phyloP scores from a whole-genome alignment of 192 early-diverging fungal species.

The Coemansia sp. region DNA sequence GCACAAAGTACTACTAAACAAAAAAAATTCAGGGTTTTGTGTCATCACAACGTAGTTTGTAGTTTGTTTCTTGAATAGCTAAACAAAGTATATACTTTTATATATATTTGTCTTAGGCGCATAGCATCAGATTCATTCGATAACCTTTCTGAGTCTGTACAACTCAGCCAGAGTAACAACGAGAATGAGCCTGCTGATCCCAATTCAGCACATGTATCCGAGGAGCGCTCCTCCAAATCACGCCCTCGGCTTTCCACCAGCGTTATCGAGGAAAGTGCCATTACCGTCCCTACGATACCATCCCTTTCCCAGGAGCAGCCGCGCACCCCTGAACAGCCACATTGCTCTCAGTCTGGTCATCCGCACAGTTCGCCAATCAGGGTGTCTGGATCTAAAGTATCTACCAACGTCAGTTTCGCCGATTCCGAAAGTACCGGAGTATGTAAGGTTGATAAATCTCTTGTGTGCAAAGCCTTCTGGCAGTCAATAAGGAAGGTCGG shows the following conservation, averaged over 20 bases:
- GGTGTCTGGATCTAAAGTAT: conserved; percentile 29
- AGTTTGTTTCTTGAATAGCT: too few relatives aligned
- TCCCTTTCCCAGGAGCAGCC: not conserved
- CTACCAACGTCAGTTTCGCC: conserved; percentile 16
- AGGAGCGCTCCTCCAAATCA: not conserved
- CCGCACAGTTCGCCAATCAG: conserved; percentile 35
- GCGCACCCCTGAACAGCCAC: conserved; percentile 24
- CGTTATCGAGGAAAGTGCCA: not conserved
- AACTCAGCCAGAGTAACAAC: not conserved
- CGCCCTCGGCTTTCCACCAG: not conserved
- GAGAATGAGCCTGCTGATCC: not conserved
- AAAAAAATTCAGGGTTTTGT: too few relatives aligned
- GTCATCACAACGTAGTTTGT: too few relatives aligned
- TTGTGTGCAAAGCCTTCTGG: conserved; percentile 45
- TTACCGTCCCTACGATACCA: not conserved
- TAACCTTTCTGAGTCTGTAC: not conserved
- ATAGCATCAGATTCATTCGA: not conserved
- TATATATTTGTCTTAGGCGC: not conserved
- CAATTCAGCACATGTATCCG: not conserved
- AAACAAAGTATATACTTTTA: too few relatives aligned
- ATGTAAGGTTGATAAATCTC: conserved; percentile 46
- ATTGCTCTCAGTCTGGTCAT: not conserved
- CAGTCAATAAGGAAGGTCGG: conserved; percentile 18
- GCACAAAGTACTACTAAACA: too few relatives aligned
- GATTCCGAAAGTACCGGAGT: not conserved